Conservation (phyloP, 257 asterid genomes). For the Eucommia ulmoides region DNA sequence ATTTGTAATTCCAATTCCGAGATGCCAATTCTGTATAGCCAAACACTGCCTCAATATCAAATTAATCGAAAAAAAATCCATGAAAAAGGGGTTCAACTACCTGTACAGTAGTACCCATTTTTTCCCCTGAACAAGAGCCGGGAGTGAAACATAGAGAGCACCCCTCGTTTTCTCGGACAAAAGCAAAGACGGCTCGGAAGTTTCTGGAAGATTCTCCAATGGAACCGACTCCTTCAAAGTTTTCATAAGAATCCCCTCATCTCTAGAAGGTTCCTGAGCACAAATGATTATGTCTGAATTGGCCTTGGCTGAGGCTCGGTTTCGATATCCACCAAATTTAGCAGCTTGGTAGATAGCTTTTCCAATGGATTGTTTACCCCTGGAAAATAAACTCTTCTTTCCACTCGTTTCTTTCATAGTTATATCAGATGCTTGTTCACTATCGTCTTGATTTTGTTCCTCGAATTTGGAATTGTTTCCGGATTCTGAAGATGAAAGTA, state of each 20-base stretch:
- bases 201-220: conserved; percentile 43
- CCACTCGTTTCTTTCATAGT: conserved; percentile 41
- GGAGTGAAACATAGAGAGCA: conserved; percentile 52
- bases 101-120: conserved; percentile 90
- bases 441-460: conserved; percentile 22
- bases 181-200: conserved; percentile 82
- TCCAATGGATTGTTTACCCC: conserved; percentile 69
- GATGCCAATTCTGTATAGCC: too few relatives aligned
- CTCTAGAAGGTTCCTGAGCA: conserved; percentile 18
- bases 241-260: conserved; percentile 38
- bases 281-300: conserved; percentile 32
- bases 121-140: conserved; percentile 69
- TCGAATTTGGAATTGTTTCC: conserved; percentile 19
- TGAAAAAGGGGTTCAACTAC: too few relatives aligned
- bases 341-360: conserved; percentile 56
- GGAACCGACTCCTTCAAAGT: conserved; percentile 24
- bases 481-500: conserved; percentile 56
- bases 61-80: too few relatives aligned
- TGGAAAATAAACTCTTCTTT: conserved; percentile 52
- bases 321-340: conserved; percentile 53
- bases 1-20: too few relatives aligned
- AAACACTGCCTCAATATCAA: too few relatives aligned
- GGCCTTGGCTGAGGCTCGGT: conserved; percentile 33
- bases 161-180: conserved; percentile 63
- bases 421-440: conserved; percentile 32